Base-by-base conservation (phyloP, 495 filamentous ascomycete genomes). In the Aspergillus nanangensis region DNA sequence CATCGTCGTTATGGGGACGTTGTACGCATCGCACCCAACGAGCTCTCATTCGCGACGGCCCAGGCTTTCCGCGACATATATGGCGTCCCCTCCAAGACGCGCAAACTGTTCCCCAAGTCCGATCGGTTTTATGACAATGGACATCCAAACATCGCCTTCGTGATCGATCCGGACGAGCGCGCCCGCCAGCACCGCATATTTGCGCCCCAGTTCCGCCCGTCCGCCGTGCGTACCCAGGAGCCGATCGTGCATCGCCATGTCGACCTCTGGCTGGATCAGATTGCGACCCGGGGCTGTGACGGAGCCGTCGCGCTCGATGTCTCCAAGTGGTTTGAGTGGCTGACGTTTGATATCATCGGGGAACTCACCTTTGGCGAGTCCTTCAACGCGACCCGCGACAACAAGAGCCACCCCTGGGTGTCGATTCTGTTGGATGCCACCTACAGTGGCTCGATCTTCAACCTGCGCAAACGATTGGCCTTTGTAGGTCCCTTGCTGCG, bases 1-100 rank as follows among this genome's bases (percentile, higher is more conserved):
- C 44, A 46, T 19, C 20, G 31, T 10, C 33, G 20, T 0, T 46
- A 46, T 24, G 44, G 44, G 3, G 34, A 38, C 20, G 21, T 46
- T n/a, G 33, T 46, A 11, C 44, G 44, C 20, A 46, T 46, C 22
- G 44, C 44, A 14, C 44, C 44, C 10, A 38, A 46, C 44, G 44
- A 46, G n/a, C 34, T 46, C 13, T 38, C 35, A 13, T 46, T 46
- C 17, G 35, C 44, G 7, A 38, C 44, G 1, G 35, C 34, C 8
- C 44, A 38, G 22, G 44, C 44, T 1, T 46, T 38, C n/a, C 34
- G 35, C 22, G 44, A 46, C 23, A 46, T 46, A 21, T 46, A 46
- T 23, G 44, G 44, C 23, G 34, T 35, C 1, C 44, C 34, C 22
- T 31, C 44, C 21, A 38, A 31, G 35, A 46, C 32, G 0, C 32